Evolutionary conservation across 106 monocot genomes (phyloP).

Genomic region (Acanthochlamys bracteata): DNA sequence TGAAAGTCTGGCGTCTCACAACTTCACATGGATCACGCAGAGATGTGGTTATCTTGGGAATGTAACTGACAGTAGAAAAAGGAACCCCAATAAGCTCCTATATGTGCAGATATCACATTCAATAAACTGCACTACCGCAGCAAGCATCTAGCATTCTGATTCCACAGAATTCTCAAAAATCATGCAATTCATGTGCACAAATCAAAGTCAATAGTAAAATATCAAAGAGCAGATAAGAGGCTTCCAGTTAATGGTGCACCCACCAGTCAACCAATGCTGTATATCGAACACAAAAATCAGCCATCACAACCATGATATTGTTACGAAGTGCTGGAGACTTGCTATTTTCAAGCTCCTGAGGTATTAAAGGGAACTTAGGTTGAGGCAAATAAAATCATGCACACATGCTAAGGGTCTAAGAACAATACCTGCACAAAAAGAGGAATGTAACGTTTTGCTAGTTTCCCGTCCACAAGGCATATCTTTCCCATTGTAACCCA

Average conservation of each 20-base stretch:
- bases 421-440: slow-evolving; percentile 79
- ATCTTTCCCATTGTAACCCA: slow-evolving; percentile 97
- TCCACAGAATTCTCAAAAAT: no score
- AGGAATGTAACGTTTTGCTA: slow-evolving; percentile 88
- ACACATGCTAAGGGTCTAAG: slow-evolving; percentile 7
- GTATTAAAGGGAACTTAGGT: slow-evolving; percentile 5
- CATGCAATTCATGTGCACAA: no score
- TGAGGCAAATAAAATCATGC: slow-evolving; percentile 3
- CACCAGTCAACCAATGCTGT: slow-evolving; percentile 98
- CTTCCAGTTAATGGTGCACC: no score
- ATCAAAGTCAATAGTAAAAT: no score
- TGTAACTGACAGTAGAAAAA: slow-evolving; percentile 42
- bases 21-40: slow-evolving; percentile 91
- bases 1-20: slow-evolving; percentile 87
- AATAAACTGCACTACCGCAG: no score
- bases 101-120: no score
- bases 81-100: not conserved
- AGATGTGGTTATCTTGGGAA: slow-evolving; percentile 65
- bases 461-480: slow-evolving; percentile 79
- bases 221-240: no score
- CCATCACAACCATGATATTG: slow-evolving; percentile 86
- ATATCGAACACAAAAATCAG: slow-evolving; percentile 91
- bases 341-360: slow-evolving; percentile 91
- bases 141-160: no score
- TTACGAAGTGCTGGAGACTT: slow-evolving; percentile 73